Percentiles rank a stretch among this genome's conserved stretches.
Evolutionary conservation across 257 asterid species (phyloP).

Genomic region (Oldenlandia corymbosa): DNA sequence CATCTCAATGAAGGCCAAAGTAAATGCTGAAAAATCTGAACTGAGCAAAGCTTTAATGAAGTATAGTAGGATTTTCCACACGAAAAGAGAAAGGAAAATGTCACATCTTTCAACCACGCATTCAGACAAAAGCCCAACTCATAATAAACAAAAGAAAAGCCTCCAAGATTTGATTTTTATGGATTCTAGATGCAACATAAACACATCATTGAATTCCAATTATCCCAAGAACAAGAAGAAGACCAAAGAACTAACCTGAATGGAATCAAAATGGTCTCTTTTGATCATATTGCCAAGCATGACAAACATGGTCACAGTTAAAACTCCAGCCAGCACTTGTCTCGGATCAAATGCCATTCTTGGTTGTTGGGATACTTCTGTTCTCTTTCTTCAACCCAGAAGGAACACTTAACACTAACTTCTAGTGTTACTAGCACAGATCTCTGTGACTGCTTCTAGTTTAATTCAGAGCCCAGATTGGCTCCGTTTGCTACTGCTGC

Average conservation of each 20-base stretch:
- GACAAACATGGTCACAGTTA: conserved; percentile 62
- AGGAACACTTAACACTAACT: neutral
- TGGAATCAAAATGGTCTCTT: conserved; percentile 50
- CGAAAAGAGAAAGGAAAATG: neutral
- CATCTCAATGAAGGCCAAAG: too few relatives aligned
- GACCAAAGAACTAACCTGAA: conserved; percentile 7
- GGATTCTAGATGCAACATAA: neutral
- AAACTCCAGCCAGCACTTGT: conserved; percentile 57
- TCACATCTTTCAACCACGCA: neutral
- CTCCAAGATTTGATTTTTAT: conserved; percentile 9
- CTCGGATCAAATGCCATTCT: conserved; percentile 67
- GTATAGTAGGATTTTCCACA: neutral
- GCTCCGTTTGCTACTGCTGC: neutral
- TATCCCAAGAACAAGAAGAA: neutral
- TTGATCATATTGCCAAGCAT: conserved; percentile 71
- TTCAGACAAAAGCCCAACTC: neutral
- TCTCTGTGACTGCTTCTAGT: neutral
- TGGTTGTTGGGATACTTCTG: neutral
- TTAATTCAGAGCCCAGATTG: neutral
- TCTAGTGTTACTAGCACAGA: neutral
- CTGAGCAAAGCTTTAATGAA: too few relatives aligned
- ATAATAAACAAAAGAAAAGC: neutral
- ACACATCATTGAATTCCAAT: neutral
- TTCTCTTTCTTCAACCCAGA: neutral
- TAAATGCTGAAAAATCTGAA: too few relatives aligned